Base-by-base conservation (phyloP, 129 eudicot genomes). In the Tagetes patula region DNA sequence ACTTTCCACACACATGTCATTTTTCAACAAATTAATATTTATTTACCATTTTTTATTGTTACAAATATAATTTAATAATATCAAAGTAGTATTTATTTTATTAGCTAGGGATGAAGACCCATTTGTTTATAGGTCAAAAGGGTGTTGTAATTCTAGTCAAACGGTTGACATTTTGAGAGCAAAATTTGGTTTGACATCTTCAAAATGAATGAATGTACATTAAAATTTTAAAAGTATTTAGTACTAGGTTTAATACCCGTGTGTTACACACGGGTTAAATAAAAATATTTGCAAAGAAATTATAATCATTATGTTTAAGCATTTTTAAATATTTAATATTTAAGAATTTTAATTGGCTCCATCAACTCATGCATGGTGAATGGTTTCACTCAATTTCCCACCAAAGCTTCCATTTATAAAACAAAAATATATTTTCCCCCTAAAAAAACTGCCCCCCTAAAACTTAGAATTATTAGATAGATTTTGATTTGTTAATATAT, bases 101-200 rank as follows among this genome's bases (percentile, higher is more conserved):
- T 4, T 65, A 20, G 39, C 41, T 20, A 20, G 72, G 12, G 47
- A 40, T 32, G 60, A 66, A 30, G 52, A 42, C 72, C 77, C 72
- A 20, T 20, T 52, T 42, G 14, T 30, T 41, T 71, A 5, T 6
- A 32, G 82, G 82, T 71, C 64, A 76, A 45, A 47, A 60, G 63
- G 40, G 68, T 53, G 14, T 45, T 65, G n/a, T 65, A 12, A 30
- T 5, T 43, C 4, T 64, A 1, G 45, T 77, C 81, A 69, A 77
- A 34, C 73, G 61, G 78, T 79, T 72, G 82, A 78, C 82, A 71
- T 71, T 64, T 20, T 52, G 3, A 72, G 68, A 41, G 69, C 53
- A 54, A 78, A 72, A 48, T 79, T 20, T 9, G 61, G 53, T 64
- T 78, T 79, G 78, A 78, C 78, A 34, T 72, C 73, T 72, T 71